Evolutionary conservation across 345 rosid genomes (phyloP).

Genomic region (Citropsis articulata): DNA sequence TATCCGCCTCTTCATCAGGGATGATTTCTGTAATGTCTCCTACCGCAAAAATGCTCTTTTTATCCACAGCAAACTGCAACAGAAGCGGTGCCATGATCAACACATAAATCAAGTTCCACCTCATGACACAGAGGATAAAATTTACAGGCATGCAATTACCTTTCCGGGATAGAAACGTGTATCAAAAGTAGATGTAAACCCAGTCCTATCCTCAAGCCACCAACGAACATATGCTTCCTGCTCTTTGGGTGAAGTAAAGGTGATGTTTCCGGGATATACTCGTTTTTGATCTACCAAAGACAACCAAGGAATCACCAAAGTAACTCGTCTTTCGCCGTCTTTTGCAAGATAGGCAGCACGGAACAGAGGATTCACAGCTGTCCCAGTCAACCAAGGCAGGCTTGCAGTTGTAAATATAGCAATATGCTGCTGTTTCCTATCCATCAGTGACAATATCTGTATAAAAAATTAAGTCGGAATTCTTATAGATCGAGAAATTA

Average conservation of each 20-base stretch:
- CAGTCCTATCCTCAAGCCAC: constrained; percentile 78
- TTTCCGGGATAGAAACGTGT: constrained; percentile 81
- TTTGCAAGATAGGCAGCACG: constrained; percentile 95
- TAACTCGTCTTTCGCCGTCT: constrained; percentile 56
- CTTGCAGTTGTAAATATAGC: constrained; percentile 92
- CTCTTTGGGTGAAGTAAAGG: constrained; percentile 61
- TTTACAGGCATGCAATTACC: constrained; percentile 37
- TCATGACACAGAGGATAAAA: not conserved
- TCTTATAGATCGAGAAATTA: not conserved
- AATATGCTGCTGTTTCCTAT: constrained; percentile 56
- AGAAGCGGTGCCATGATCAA: constrained; percentile 10
- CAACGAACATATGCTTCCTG: constrained; percentile 67
- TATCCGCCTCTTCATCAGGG: constrained; percentile 77
- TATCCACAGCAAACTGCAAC: constrained; percentile 76
- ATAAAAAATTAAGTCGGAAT: not conserved
- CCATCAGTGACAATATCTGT: constrained; percentile 40
- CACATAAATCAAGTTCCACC: not conserved
- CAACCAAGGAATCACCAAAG: constrained; percentile 95
- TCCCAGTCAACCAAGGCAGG: constrained; percentile 98
- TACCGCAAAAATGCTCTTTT: constrained; percentile 83
- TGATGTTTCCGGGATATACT: constrained; percentile 62
- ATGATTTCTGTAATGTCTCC: constrained; percentile 81
- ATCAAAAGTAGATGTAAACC: constrained; percentile 44
- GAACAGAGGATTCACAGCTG: constrained; percentile 92
- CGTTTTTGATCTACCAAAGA: constrained; percentile 62